A percentile compares a stretch with the other conserved stretches of the same genome.
Evolutionary conservation across 768 basidiomycete genomes (phyloP).

Genomic region (Agaricus blazei): DNA sequence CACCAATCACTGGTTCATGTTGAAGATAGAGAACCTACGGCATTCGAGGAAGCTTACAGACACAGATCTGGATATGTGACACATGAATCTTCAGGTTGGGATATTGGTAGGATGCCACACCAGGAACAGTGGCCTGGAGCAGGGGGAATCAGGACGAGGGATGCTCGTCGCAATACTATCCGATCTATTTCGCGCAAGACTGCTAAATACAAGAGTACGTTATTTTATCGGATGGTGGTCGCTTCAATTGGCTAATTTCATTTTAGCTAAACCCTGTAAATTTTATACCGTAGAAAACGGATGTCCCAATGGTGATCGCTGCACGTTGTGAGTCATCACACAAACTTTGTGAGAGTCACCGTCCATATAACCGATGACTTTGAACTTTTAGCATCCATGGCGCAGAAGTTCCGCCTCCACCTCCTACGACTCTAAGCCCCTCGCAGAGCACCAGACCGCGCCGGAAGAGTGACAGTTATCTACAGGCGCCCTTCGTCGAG

Average conservation of each 20-base stretch:
- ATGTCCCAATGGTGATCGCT: constrained; percentile 50
- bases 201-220: constrained; percentile 39
- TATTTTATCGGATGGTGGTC: background rate
- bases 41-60: background rate
- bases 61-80: background rate
- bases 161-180: constrained; percentile 15
- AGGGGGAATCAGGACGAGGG: constrained; percentile 1
- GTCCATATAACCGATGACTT: background rate
- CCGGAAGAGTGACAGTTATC: background rate
- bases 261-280: constrained; percentile 59
- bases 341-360: background rate
- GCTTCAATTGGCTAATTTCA: background rate
- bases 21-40: background rate
- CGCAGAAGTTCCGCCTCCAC: constrained; percentile 14
- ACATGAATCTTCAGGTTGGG: background rate
- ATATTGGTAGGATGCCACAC: background rate
- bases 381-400: constrained; percentile 40
- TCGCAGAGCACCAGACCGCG: background rate
- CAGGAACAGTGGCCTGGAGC: background rate
- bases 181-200: constrained; percentile 26
- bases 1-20: constrained; percentile 32
- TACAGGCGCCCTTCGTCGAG: background rate
- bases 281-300: constrained; percentile 40
- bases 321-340: constrained; percentile 49
- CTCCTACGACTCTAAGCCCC: constrained; percentile 8